Evolutionary conservation across 768 basidiomycete species (phyloP).

Genomic region (Strobilomyces echinocephalus): DNA sequence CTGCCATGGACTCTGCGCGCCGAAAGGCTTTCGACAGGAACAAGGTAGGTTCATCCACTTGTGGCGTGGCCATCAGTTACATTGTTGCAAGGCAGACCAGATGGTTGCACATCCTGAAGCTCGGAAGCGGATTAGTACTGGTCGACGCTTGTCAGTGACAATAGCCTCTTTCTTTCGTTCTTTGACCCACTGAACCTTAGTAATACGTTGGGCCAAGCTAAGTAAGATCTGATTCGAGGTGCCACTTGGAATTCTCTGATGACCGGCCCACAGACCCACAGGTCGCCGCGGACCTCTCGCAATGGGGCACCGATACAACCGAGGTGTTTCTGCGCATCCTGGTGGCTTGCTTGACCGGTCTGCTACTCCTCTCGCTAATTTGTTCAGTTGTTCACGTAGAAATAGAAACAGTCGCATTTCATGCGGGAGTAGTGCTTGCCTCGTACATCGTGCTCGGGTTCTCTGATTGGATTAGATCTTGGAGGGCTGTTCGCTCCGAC

Average conservation of each 20-base stretch:
- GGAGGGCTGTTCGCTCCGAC: slow-evolving; percentile 16
- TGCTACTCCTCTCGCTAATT: slow-evolving; percentile 3
- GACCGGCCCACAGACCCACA: slow-evolving; percentile 34
- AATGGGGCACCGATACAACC: slow-evolving; percentile 51
- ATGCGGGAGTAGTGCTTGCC: slow-evolving; percentile 56
- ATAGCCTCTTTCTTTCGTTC: not conserved
- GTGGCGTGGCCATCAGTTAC: slow-evolving; percentile 1
- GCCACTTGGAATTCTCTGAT: not conserved
- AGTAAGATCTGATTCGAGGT: slow-evolving; percentile 35
- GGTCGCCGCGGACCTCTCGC: slow-evolving; percentile 34
- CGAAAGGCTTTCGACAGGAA: slow-evolving; percentile 18
- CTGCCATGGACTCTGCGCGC: not conserved
- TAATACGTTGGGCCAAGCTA: slow-evolving; percentile 75
- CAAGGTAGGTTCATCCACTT: slow-evolving; percentile 19
- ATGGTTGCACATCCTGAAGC: slow-evolving; percentile 53
- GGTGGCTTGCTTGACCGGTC: slow-evolving; percentile 62
- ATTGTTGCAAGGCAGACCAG: slow-evolving; percentile 47
- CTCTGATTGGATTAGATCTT: slow-evolving; percentile 33
- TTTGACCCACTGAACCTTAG: slow-evolving; percentile 32
- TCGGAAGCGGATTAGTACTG: slow-evolving; percentile 55
- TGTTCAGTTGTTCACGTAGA: not conserved
- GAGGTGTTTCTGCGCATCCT: slow-evolving; percentile 53
- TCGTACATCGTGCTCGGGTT: slow-evolving; percentile 49
- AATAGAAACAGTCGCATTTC: slow-evolving; percentile 75
- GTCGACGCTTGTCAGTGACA: slow-evolving; percentile 66